Base-by-base conservation (phyloP, 2,329 filamentous ascomycete species). In the Aureobasidium sp. region DNA sequence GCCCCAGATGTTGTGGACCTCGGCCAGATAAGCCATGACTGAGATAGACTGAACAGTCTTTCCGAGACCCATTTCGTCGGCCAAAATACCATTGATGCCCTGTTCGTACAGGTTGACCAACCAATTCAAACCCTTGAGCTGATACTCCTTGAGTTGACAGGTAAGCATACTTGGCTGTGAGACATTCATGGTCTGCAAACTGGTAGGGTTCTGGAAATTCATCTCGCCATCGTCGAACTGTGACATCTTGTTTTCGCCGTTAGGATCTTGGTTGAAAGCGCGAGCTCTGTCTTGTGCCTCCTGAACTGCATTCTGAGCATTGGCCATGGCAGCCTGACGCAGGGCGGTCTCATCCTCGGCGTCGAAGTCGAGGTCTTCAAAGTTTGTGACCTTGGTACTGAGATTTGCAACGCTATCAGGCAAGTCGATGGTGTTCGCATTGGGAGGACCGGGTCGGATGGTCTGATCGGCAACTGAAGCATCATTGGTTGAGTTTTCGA, bases 21-120 rank as follows among this genome's bases (percentile, higher is more conserved):
- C 91, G 2, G 93, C 93, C 27, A 98, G 83, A 66, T 98, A 97
- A 1, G 90, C 90, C 93, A 98, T 97, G 67, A 98, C 91, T 0
- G 93, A 97, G 58, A 98, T 98, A 19, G 91, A 97, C 73, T 98
- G 93, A 5, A 98, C 89, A 17, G 93, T 98, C 73, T 98, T 98
- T 69, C 93, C 93, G 21, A 98, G 87, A 82, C 93, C 93, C 93
- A 98, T 98, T 73, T 98, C 93, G 68, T 98, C 93, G 59, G 93
- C 93, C 58, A 98, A 77, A 63, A 98, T 98, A 71, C 91, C 91
- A 73, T 97, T 97, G 86, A 98, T 98, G 68, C 93, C 93, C 71
- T 98, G 93, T 70, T 98, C 93, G 74, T 98, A 98, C 60, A 98
- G 72, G 68, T 98, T 97, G 74, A 95, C 93, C 52, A 98, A 82